phyloP scores from a whole-genome alignment of 2,329 filamentous ascomycete species.

The Aspergillus sp. region DNA sequence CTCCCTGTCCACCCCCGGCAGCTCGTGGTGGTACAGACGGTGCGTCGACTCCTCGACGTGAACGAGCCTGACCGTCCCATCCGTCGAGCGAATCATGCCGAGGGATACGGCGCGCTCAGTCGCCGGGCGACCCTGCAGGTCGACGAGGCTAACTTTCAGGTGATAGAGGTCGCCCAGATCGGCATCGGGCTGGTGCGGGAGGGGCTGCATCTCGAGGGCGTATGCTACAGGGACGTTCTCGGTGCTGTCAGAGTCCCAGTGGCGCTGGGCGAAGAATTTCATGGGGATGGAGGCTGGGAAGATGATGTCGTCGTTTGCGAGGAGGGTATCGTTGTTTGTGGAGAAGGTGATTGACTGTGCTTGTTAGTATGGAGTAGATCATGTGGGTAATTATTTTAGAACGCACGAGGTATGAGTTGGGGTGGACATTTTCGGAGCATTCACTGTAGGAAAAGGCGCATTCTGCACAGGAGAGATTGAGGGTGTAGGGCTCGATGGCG shows the following conservation, averaged over 20 bases:
- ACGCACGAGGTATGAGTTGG: conserved; percentile 22
- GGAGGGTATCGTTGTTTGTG: conserved; percentile 32
- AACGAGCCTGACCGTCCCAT: conserved; percentile 32
- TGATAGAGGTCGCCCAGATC: conserved; percentile 25
- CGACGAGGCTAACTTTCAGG: conserved; percentile 30
- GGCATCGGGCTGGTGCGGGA: conserved; percentile 25
- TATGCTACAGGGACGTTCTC: conserved; percentile 29
- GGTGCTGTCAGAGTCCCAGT: conserved; percentile 18
- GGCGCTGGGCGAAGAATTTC: conserved; percentile 32
- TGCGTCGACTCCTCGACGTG: conserved; percentile 31
- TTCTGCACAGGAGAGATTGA: conserved; percentile 21
- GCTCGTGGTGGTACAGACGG: not conserved
- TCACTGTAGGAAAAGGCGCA: conserved; percentile 25
- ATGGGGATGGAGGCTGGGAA: conserved; percentile 35
- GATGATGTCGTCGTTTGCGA: conserved; percentile 34
- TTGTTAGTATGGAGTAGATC: conserved; percentile 8
- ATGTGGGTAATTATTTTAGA: not conserved
- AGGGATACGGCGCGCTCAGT: conserved; percentile 35
- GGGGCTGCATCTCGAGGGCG: conserved; percentile 29
- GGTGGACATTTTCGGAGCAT: conserved; percentile 18
- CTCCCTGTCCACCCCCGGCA: not conserved
- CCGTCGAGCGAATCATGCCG: conserved; percentile 31
- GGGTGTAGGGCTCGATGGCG: conserved; percentile 14
- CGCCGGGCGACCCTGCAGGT: conserved; percentile 30
- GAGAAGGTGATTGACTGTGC: conserved; percentile 33